Evolutionary conservation across 2,329 filamentous ascomycete genomes (phyloP).

Genomic region (Thelonectria discophora): DNA sequence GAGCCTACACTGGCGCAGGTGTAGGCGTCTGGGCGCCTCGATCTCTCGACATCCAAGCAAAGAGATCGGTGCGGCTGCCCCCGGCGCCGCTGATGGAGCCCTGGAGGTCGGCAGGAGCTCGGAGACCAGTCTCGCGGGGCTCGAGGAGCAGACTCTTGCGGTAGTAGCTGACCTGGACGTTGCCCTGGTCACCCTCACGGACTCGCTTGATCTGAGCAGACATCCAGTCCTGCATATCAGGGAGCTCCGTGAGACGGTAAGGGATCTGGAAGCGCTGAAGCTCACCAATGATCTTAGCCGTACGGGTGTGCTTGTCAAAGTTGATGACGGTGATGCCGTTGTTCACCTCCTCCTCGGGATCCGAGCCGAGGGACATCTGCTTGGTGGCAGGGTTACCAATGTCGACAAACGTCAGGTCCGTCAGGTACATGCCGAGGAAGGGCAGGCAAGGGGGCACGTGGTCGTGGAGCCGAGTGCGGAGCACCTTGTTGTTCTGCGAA

Average conservation of each 20-base stretch:
- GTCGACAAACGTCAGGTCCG: slow-evolving; percentile 94
- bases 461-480: slow-evolving; percentile 83
- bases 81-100: slow-evolving; percentile 42
- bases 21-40: slow-evolving; percentile 47
- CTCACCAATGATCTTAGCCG: slow-evolving; percentile 94
- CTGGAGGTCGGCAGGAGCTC: slow-evolving; percentile 46
- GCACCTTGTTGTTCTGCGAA: slow-evolving; percentile 87
- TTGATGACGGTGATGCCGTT: slow-evolving; percentile 85
- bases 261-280: slow-evolving; percentile 96
- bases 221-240: slow-evolving; percentile 94
- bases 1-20: slow-evolving; percentile 38
- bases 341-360: slow-evolving; percentile 68
- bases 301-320: slow-evolving; percentile 96
- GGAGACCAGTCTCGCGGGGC: slow-evolving; percentile 66
- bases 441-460: slow-evolving; percentile 92
- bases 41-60: slow-evolving; percentile 62
- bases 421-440: slow-evolving; percentile 95
- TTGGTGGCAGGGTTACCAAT: slow-evolving; percentile 91
- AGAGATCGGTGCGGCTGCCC: slow-evolving; percentile 53
- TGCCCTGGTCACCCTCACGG: slow-evolving; percentile 65
- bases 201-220: slow-evolving; percentile 82
- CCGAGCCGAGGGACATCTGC: slow-evolving; percentile 63
- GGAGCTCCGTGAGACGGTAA: slow-evolving; percentile 82
- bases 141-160: slow-evolving; percentile 86
- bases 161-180: slow-evolving; percentile 73